Percentiles rank a stretch among this genome's conserved stretches.
These are phyloP conservation scores for Rhizopogon sp. DNA, from an alignment of 768 basidiomycete species.

Conservation along the genomic window DNA sequence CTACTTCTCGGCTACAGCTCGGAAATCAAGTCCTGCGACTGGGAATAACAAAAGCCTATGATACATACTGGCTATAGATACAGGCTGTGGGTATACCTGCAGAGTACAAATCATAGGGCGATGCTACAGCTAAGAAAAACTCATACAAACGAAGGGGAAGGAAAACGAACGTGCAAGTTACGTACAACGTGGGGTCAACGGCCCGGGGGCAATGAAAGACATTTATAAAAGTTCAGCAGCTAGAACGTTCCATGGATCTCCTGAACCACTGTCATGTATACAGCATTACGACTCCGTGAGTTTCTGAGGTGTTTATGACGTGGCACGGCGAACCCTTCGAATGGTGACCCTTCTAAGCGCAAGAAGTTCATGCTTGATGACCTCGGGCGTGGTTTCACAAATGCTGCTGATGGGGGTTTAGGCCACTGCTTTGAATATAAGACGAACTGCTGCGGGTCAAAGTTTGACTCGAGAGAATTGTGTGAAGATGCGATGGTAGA, in stretches of 20 bases:
- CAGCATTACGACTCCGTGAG: conserved; percentile 18
- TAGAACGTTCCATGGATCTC: conserved; percentile 22
- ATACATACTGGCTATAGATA: background rate
- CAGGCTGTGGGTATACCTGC: background rate
- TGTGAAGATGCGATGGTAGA: conserved; percentile 25
- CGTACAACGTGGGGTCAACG: background rate
- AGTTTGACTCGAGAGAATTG: conserved; percentile 23
- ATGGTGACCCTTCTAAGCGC: background rate
- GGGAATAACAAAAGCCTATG: background rate
- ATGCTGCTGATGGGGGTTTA: conserved; percentile 12
- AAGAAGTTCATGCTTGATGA: conserved; percentile 6
- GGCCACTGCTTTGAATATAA: conserved; percentile 17
- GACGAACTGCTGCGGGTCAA: conserved; percentile 15
- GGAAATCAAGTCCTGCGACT: too few species aligned
- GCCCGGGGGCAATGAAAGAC: background rate
- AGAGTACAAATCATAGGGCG: too few species aligned
- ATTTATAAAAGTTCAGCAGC: background rate
- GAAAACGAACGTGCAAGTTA: background rate
- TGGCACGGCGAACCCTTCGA: conserved; percentile 1
- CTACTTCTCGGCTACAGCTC: background rate
- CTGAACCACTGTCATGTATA: conserved; percentile 42
- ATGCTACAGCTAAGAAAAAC: background rate
- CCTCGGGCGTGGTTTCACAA: conserved; percentile 7
- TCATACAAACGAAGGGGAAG: background rate
- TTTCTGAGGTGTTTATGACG: background rate